These are phyloP conservation scores for Penicillium macrosclerotiorum DNA, from an alignment of 495 filamentous ascomycete genomes.

Conservation along the genomic window DNA sequence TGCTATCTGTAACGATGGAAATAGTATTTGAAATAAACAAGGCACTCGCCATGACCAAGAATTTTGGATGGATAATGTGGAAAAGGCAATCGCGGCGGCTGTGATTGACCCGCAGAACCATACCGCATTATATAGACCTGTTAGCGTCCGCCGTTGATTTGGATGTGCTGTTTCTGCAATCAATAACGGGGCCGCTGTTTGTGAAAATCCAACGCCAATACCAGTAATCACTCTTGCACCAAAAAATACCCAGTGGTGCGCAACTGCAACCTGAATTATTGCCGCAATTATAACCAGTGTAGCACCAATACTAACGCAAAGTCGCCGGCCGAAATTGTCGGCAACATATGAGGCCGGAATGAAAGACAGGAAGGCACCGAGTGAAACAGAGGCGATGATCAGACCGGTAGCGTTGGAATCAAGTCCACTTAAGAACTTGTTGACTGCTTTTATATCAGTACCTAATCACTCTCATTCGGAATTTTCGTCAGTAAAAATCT, in stretches of 20 bases:
- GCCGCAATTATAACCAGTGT: conserved; percentile 20
- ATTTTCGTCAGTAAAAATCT: not conserved
- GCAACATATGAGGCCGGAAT: conserved; percentile 27
- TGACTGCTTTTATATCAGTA: conserved; percentile 13
- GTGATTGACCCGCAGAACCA: conserved; percentile 30
- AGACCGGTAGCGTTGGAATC: conserved; percentile 18
- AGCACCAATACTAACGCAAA: conserved; percentile 20
- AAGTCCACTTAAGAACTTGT: conserved; percentile 15
- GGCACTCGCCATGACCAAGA: conserved; percentile 29
- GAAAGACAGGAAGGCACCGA: conserved; percentile 24
- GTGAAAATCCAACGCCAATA: conserved; percentile 24
- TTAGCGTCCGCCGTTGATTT: conserved; percentile 20
- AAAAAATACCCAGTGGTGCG: conserved; percentile 25
- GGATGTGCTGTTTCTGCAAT: conserved; percentile 27
- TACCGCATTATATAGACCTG: conserved; percentile 25
- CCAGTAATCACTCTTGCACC: conserved; percentile 21
- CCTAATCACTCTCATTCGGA: not conserved
- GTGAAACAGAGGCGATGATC: conserved; percentile 26
- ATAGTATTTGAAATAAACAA: conserved; percentile 23
- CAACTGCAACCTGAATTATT: conserved; percentile 17
- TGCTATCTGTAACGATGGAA: conserved; percentile 16
- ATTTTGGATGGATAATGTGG: conserved; percentile 13
- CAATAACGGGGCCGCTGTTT: conserved; percentile 27
- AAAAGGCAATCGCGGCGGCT: conserved; percentile 20
- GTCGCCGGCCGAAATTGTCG: conserved; percentile 20